Evolutionary conservation across 345 rosid species (phyloP), one percentile per base, ranked within the genome.

Genomic region (Trapa bicornis): DNA sequence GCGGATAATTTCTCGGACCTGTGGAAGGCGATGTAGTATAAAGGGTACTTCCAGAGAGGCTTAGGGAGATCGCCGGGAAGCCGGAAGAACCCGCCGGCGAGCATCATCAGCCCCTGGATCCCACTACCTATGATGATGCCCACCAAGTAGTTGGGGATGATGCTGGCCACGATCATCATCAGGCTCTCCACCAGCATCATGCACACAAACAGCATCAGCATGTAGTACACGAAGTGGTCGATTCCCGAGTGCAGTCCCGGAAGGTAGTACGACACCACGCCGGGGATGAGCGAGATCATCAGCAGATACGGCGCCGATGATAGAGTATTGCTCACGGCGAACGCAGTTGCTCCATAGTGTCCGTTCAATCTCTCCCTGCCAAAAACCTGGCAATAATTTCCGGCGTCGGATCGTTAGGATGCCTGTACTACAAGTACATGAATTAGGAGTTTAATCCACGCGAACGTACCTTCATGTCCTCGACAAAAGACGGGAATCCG

Each of bases 401-500:
- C 29, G 29, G 29, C 29, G 29, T 22, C 29, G 29, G 29, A 22
- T 22, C 29, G 29, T 22, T 22, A 22, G 29, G 29, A 22, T 22
- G 29, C 29, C 29, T 22, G 29, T 22, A 22, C 29, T 22, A 22
- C 29, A 22, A 22, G 29, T 22, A 22, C 29, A 22, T 22, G 29
- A 22, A 22, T 22, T 22, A 22, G 29, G 29, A 22, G 29, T 22
- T 22, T 22, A 22, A 17, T 43, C 22, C 37, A n/a, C 16, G 47
- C 32, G 7, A 65, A 33, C 16, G 9, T 0, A 81, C 88, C 81
- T 85, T 85, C 83, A 82, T 78, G 15, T 85, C 89, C 53, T 85
- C 87, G 3, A 83, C 82, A 67, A 85, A 83, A 37, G 85, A 85
- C 67, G 89, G 84, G 68, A 79, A 85, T 64, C 85, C 89, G 15